Base-by-base conservation (phyloP, 148 eudicot species). In the Camellia sinensis region DNA sequence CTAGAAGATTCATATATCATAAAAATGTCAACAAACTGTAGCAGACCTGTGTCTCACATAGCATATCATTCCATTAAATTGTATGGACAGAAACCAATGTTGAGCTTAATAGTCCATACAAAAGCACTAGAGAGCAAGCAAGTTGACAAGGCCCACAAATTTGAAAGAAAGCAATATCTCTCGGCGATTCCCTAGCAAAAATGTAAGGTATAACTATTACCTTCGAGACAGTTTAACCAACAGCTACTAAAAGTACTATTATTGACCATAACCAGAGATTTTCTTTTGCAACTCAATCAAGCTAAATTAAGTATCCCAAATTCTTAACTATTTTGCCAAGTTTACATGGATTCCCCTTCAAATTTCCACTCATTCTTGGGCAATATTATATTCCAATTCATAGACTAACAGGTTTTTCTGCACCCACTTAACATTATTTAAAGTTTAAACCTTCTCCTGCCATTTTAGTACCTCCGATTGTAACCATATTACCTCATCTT, bases 81-180 rank as follows among this genome's bases (percentile, higher is more conserved):
- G 4, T 0, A 29, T 29, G 0, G 61, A 29, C 29, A 52, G 19
- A 22, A 46, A 13, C 10, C 62, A 22, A 73, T 14, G 22, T 17
- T 54, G 46, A 54, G 21, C 56, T 72, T 60, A 72, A n/a, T 11
- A 73, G 2, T n/a, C 67, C 10, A 61, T 5, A 10, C 10, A 52
- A 71, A 29, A 78, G 11, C 65, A 29, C 46, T 15, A 7, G 77
- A 66, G 45, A 22, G 41, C 22, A 79, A 57, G 5, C 45, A 56
- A 46, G 69, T 71, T 22, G 63, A 71, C 76, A 73, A 61, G 59
- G 22, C 71, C 71, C 3, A 73, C 17, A 70, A 75, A 22, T n/a
- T 5, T 41, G 73, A 56, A 50, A 17, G 7, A 73, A 7, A 63
- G 9, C 9, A 19, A 14, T 71, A 40, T 57, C 74, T 41, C n/a